Evolutionary conservation across 2,329 filamentous ascomycete genomes (phyloP).

Genomic region (Aureobasidium zeae): DNA sequence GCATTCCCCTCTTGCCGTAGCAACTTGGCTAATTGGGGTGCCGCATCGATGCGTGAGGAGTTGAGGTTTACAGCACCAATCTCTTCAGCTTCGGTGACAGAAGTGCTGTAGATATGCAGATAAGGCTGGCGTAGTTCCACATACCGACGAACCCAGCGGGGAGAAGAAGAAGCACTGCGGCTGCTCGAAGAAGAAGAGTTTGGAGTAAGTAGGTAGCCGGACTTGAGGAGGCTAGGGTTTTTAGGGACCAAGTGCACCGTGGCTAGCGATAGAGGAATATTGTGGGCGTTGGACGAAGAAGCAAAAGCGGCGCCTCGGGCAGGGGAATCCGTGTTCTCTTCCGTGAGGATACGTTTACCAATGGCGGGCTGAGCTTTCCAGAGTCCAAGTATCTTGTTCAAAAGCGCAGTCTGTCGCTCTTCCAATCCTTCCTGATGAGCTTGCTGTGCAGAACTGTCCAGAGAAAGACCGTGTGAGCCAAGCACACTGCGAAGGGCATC

Average conservation of each 20-base stretch:
- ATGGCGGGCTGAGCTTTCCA: conserved; percentile 46
- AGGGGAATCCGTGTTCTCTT: conserved; percentile 56
- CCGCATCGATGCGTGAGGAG: conserved; percentile 84
- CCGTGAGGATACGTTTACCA: conserved; percentile 38
- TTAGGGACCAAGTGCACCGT: conserved; percentile 71
- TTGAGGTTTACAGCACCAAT: conserved; percentile 79
- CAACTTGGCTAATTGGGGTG: conserved; percentile 75
- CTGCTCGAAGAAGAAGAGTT: too few relatives aligned
- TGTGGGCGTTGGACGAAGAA: conserved; percentile 29
- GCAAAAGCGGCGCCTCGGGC: conserved; percentile 47
- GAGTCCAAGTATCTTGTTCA: conserved; percentile 50
- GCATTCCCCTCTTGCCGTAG: conserved; percentile 44
- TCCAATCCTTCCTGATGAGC: conserved; percentile 23
- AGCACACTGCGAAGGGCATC: conserved; percentile 63
- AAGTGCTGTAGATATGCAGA: conserved; percentile 76
- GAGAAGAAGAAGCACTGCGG: conserved; percentile 58
- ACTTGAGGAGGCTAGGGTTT: conserved; percentile 63
- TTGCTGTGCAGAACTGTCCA: conserved; percentile 18
- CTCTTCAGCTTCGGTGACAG: conserved; percentile 61
- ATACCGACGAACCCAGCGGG: conserved; percentile 83
- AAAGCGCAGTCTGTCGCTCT: conserved; percentile 32
- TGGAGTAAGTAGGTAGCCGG: conserved; percentile 75
- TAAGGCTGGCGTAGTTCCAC: conserved; percentile 88
- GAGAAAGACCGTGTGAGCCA: conserved; percentile 29
- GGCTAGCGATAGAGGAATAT: conserved; percentile 57